phyloP scores from a whole-genome alignment of 2,329 filamentous ascomycete genomes.

The Lachnellula occidentalis region DNA sequence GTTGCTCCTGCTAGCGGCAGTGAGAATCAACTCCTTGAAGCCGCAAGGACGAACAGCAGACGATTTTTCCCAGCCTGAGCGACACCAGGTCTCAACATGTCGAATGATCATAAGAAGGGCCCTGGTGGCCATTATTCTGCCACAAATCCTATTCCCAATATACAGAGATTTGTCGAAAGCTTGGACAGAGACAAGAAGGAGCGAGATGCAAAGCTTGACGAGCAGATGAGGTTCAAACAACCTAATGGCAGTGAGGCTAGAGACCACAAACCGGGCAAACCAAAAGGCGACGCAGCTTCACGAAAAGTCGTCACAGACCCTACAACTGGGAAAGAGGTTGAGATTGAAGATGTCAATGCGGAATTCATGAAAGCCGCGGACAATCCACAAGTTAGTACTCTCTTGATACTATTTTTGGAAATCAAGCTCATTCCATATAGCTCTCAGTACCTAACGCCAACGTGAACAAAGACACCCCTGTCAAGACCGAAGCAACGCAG shows the following conservation, averaged over 20 bases:
- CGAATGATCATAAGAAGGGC: constrained; percentile 24
- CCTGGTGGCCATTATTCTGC: constrained; percentile 73
- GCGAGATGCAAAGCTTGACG: constrained; percentile 67
- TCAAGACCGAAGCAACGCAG: constrained; percentile 66
- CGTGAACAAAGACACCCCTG: constrained; percentile 65
- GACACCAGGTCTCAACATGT: constrained; percentile 14
- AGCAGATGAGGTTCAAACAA: constrained; percentile 37
- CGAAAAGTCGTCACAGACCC: constrained; percentile 73
- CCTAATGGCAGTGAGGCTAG: constrained; percentile 33
- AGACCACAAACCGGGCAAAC: constrained; percentile 38
- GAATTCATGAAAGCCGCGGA: constrained; percentile 65
- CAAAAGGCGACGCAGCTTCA: constrained; percentile 34
- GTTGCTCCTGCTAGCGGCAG: too few species aligned
- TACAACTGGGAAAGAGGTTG: constrained; percentile 77
- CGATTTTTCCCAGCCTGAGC: not conserved
- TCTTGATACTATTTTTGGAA: constrained; percentile 1
- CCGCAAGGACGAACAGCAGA: too few species aligned
- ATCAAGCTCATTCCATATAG: constrained; percentile 34
- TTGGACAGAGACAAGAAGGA: constrained; percentile 75
- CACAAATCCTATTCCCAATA: constrained; percentile 77
- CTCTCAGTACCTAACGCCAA: constrained; percentile 88
- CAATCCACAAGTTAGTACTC: constrained; percentile 57
- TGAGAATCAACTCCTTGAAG: too few species aligned
- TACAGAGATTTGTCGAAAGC: constrained; percentile 74
- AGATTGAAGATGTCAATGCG: constrained; percentile 75